phyloP scores from a whole-genome alignment of 805 yeast genomes.

The Yarrowia yakushimensis region DNA sequence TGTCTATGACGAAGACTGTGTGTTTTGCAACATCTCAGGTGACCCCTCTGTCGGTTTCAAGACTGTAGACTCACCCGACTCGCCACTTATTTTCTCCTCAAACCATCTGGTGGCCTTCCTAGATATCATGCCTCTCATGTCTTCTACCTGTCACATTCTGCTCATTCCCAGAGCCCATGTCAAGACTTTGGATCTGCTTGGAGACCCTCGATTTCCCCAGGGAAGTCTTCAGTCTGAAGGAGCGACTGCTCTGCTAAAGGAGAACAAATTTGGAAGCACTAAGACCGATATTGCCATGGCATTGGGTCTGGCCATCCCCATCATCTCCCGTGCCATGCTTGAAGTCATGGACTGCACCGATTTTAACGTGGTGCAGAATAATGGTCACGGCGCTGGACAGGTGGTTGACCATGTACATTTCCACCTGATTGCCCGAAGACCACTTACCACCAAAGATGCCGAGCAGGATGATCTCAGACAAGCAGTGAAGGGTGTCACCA shows the following conservation, averaged over 20 bases:
- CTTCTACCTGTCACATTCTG: constrained; percentile 38
- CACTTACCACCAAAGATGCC: constrained; percentile 1
- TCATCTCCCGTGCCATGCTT: constrained; percentile 33
- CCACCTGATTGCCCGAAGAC: constrained; percentile 72
- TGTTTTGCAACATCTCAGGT: constrained; percentile 35
- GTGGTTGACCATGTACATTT: constrained; percentile 91
- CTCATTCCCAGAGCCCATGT: constrained; percentile 39
- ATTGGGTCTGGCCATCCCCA: constrained; percentile 34
- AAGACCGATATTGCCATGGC: constrained; percentile 29
- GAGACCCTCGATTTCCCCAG: constrained; percentile 27
- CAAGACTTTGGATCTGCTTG: constrained; percentile 33
- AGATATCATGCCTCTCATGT: constrained; percentile 41
- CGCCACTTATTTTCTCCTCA: constrained; percentile 34
- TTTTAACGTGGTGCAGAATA: constrained; percentile 41
- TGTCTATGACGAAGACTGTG: constrained; percentile 29
- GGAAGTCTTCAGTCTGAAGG: constrained; percentile 13
- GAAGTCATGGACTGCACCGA: constrained; percentile 32
- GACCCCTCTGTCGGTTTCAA: constrained; percentile 28
- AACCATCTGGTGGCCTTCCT: constrained; percentile 38
- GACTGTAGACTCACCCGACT: constrained; percentile 27
- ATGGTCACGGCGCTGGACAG: constrained; percentile 91
- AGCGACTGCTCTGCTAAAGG: constrained; percentile 14
- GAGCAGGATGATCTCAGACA: constrained; percentile 13
- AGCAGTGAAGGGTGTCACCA: constrained; percentile 19
- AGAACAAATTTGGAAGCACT: constrained; percentile 19